Evolutionary conservation across 257 asterid species (phyloP).

Genomic region (Solanum ossicruentum): DNA sequence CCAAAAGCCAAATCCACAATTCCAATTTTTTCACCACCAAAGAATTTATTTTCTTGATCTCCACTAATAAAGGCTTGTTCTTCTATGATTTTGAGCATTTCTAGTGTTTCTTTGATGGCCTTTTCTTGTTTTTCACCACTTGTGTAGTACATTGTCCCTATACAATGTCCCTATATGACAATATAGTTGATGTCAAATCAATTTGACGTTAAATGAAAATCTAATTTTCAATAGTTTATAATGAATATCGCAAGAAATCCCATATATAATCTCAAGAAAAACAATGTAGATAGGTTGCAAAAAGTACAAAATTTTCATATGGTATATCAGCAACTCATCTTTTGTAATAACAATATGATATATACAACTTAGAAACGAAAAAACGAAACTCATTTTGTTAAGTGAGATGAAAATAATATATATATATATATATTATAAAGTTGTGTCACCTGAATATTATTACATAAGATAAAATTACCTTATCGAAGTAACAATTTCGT

Average conservation of each 20-base stretch:
- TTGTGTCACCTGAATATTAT: too few species aligned
- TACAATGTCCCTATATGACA: background rate
- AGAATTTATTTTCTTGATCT: background rate
- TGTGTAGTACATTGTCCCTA: background rate
- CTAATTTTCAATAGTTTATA: background rate
- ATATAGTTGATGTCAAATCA: background rate
- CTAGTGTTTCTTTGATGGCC: background rate
- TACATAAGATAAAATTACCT: background rate
- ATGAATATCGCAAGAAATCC: background rate
- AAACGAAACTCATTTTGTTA: background rate
- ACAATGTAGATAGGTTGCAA: background rate
- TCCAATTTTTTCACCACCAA: slow-evolving; percentile 1
- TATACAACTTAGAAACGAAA: background rate
- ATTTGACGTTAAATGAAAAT: background rate
- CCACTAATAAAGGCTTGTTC: background rate
- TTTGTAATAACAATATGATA: background rate
- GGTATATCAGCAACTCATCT: background rate
- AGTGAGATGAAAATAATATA: too few species aligned
- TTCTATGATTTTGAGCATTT: slow-evolving; percentile 3
- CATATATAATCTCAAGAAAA: background rate
- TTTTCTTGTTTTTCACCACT: background rate
- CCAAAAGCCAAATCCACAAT: slow-evolving; percentile 5
- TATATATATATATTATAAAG: too few species aligned
- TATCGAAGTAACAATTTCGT: background rate
- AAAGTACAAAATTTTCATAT: background rate